Conservation (phyloP, 2,329 filamentous ascomycete genomes). For the Cordyceps militaris region DNA sequence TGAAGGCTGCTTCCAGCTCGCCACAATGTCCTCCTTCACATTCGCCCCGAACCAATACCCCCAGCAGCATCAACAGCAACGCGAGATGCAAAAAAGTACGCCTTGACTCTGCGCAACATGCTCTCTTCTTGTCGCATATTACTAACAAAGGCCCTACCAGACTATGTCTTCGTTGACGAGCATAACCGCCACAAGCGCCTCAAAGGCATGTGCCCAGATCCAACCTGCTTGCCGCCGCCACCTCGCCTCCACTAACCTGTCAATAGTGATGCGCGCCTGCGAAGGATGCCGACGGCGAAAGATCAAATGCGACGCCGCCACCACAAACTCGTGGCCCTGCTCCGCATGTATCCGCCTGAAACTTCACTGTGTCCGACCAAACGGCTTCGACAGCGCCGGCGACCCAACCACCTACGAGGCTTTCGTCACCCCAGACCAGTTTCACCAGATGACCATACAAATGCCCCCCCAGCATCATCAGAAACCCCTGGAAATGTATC, state of each 20-base stretch:
- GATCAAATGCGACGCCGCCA: constrained; percentile 96
- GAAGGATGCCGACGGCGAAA: constrained; percentile 92
- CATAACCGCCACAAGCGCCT: constrained; percentile 96
- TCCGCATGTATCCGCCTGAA: constrained; percentile 89
- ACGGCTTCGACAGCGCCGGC: constrained; percentile 54
- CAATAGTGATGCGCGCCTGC: constrained; percentile 86
- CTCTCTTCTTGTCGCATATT: not conserved
- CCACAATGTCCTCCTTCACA: constrained; percentile 69
- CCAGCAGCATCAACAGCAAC: constrained; percentile 35
- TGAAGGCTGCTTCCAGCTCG: constrained; percentile 56
- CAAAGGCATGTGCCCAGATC: constrained; percentile 59
- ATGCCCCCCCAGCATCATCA: constrained; percentile 36
- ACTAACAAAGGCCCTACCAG: constrained; percentile 41
- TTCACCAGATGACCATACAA: constrained; percentile 46
- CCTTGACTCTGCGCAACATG: not conserved
- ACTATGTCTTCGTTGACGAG: constrained; percentile 98
- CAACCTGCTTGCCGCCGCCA: not conserved
- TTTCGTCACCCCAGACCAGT: constrained; percentile 27
- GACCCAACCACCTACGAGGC: constrained; percentile 28
- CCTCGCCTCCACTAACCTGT: not conserved
- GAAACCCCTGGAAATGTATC: constrained; percentile 38
- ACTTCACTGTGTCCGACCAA: constrained; percentile 85
- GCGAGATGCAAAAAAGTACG: constrained; percentile 31
- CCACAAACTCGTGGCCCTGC: constrained; percentile 95
- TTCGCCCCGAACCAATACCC: constrained; percentile 56